Base-by-base conservation (phyloP, 2,329 filamentous ascomycete species). In the Paecilomyces sp. region DNA sequence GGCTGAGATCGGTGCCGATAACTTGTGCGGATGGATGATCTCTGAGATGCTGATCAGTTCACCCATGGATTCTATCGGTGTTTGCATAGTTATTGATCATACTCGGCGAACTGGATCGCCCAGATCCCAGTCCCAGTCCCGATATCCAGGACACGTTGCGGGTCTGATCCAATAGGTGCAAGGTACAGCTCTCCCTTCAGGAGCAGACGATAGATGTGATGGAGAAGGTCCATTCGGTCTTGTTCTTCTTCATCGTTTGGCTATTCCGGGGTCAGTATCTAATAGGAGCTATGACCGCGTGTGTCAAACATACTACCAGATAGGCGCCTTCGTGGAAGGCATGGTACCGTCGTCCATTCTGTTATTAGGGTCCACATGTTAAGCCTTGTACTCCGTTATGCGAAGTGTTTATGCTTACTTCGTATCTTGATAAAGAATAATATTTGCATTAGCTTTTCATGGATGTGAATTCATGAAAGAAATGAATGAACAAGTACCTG, bases 341-440 rank as follows among this genome's bases (percentile, higher is more conserved):
- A 47, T 69, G 64, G 54, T 69, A 69, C 30, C 67, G 62, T 24
- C 68, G 64, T 41, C 64, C 66, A 51, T 70, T 69, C 66, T 67
- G 56, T 28, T 36, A 6, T 22, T 18, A 7, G n/a, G 36, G 15
- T 41, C 3, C 13, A 13, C 18, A 3, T 4, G 15, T 13, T 41
- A 15, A 41, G 36, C n/a, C 2, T n/a, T 5, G 3, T n/a, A 12
- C 36, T 41, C 8, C 15, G n/a, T 30, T 8, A 25, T 11, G 24
- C 9, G n/a, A 57, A 31, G 18, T 34, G 11, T 18, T 3, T 51
- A 25, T 41, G 13, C 57, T 57, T 28, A 60, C 60, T 56, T 62
- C 60, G 36, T 62, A 62, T 56, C 60, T 62, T 22, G 12, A n/a
- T 34, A 22, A 6, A 6, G 52, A 3, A 6, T 28, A 28, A 28